Base-by-base conservation (phyloP, 306 rosid genomes). In the Echinosophora koreensis region DNA sequence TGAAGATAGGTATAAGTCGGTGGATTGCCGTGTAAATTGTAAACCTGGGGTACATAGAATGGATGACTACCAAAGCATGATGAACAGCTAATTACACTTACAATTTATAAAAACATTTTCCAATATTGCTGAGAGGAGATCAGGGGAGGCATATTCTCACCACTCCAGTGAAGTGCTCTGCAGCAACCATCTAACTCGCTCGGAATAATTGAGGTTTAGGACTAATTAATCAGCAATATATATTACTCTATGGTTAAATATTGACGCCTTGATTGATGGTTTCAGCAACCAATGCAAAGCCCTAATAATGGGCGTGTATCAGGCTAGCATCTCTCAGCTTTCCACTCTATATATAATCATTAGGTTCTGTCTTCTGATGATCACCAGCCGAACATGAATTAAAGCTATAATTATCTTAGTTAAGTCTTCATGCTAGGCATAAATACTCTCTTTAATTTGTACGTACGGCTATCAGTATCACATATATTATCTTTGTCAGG, bases 401-500 rank as follows among this genome's bases (percentile, higher is more conserved):
- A 69, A 68, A 37, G 67, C 64, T 41, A 69, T 1, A 49, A 15
- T 11, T 77, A 74, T 76, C 51, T 73, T 55, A 69, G 66, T 41
- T 73, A 62, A 60, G 38, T 80, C 44, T 39, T 39, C 8, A 32
- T 38, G 59, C 39, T 10, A 46, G 17, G 27, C 81, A 79, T 79
- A 37, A 38, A 79, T 68, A 44, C 55, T 68, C 85, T 66, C 49
- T 44, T 44, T 10, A 44, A 41, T 55, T 56, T 66, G 69, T 51
- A 14, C 30, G 69, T 51, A 7, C 30, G 17, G 32, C 35, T 30
- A 62, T 55, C 57, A 54, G 30, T 30, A 62, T 56, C 58, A 54
- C 72, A n/a, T 62, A 52, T 74, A 67, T 14, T 46, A 38, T 70
- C 72, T 49, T 34, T 57, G 56, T 6, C 34, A 74, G 80, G 71